Base-by-base conservation (phyloP, 192 early-diverging fungal genomes). In the Podila epigama region DNA sequence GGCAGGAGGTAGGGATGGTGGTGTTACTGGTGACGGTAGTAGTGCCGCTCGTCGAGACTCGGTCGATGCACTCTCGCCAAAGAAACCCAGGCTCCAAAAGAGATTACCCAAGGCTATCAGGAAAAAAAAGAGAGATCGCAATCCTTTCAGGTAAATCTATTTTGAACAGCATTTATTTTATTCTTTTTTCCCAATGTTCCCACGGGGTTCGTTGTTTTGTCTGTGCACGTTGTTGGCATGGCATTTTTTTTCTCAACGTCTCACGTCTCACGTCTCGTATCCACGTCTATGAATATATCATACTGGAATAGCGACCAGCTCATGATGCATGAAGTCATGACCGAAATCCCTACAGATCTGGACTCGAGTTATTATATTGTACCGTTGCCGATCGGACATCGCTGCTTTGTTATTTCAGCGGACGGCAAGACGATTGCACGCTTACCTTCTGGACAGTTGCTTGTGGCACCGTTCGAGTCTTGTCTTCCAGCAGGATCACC, bases 261-360 rank as follows among this genome's bases (percentile, higher is more conserved):
- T n/a, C n/a, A n/a, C n/a, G n/a, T n/a, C n/a, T n/a, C n/a, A n/a
- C n/a, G n/a, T n/a, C n/a, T n/a, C n/a, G n/a, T n/a, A n/a, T n/a
- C n/a, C n/a, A n/a, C n/a, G n/a, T n/a, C n/a, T n/a, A n/a, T n/a
- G n/a, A n/a, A n/a, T n/a, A n/a, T n/a, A n/a, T n/a, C n/a, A n/a
- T n/a, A 20, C 35, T 4, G 56, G 34, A 53, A 58, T 34, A 87
- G 86, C 34, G 75, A 88, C 65, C 85, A 86, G 57, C 62, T 88
- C 22, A 88, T 88, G 87, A 82, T 82, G 56, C 85, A 85, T 12
- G 87, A 88, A 61, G 60, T 71, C 39, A 69, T 88, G 69, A 54
- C 70, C 16, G 81, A 81, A 27, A 75, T 88, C 31, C 87, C 87
- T 7, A 29, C 36, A 32, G 85, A 88, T 60, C 77, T 88, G 22